Evolutionary conservation across 2,329 filamentous ascomycete species (phyloP), one percentile per base, ranked within the genome.

Genomic region (Cercospora berteroae): DNA sequence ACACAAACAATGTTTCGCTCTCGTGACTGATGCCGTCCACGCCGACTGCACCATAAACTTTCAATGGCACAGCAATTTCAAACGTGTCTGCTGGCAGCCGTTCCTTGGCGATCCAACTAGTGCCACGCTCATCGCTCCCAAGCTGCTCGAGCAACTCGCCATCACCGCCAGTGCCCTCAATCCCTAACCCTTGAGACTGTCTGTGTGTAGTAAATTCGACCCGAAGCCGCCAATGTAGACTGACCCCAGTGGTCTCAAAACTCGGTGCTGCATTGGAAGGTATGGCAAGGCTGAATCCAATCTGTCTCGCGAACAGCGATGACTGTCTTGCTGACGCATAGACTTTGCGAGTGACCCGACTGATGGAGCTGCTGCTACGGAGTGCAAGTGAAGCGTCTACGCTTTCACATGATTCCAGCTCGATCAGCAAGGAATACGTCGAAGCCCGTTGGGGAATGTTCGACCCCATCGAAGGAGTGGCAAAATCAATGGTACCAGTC

Each of bases 171-270:
- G 96, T 57, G 7, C 42, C 63, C 25, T 70, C 65, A 13, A 71
- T 72, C 1, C 69, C 71, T 48, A 72, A 31, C 6, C 69, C 72
- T 25, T 64, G 63, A 27, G 70, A 58, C 50, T 71, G 68, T 64
- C 73, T 67, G 59, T 71, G 71, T 20, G 94, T 94, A 27, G 97
- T 93, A 79, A 99, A 99, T 80, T 98, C 94, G 66, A 99, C 88
- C 1, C 92, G 85, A 36, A 99, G 83, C 77, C 90, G 91, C 95
- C 95, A 99, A 72, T 93, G 90, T 27, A 97, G 82, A 70, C 87
- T 91, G 4, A 99, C 87, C 1, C 94, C 94, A 69, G 89, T 96
- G 0, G 95, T 99, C 57, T 96, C 86, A 72, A 99, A 96, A 70
- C 95, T 93, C 0, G 95, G 95, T 0, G 94, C 97, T 0, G 92